Evolutionary conservation across 306 rosid genomes (phyloP).

Genomic region (Canavalia gladiata): DNA sequence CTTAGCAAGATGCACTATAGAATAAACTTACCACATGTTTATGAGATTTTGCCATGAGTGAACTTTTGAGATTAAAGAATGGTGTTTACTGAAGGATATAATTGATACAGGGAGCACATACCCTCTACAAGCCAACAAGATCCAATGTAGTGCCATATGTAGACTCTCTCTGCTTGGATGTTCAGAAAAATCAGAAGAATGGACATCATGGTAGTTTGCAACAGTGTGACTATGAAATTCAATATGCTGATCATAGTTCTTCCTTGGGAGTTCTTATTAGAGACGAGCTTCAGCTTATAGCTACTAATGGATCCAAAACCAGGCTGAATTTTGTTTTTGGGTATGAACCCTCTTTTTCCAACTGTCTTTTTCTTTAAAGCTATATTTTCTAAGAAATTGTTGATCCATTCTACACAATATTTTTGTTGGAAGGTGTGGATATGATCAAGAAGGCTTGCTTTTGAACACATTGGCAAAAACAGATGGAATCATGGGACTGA

Average conservation of each 20-base stretch:
- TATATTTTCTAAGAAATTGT: conserved; percentile 23
- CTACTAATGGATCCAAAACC: conserved; percentile 69
- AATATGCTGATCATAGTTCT: conserved; percentile 85
- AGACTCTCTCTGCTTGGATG: conserved; percentile 71
- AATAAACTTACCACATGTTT: conserved; percentile 16
- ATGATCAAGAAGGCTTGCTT: conserved; percentile 84
- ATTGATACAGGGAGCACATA: conserved; percentile 77
- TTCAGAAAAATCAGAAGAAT: conserved; percentile 61
- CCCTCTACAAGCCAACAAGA: conserved; percentile 72
- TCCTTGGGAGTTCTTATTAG: conserved; percentile 81
- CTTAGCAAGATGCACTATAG: not conserved
- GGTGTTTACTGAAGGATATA: conserved; percentile 42
- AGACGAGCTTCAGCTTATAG: conserved; percentile 67
- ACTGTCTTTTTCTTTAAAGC: not conserved
- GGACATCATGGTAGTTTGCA: conserved; percentile 56
- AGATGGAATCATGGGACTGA: conserved; percentile 83
- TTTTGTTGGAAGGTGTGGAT: conserved; percentile 73
- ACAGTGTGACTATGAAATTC: conserved; percentile 90
- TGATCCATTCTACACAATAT: conserved; percentile 39
- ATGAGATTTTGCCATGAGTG: conserved; percentile 25
- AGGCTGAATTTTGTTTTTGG: conserved; percentile 72
- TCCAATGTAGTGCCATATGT: conserved; percentile 56
- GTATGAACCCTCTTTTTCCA: conserved; percentile 51
- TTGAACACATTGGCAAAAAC: conserved; percentile 71
- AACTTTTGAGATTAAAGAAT: conserved; percentile 29